Evolutionary conservation across 2,329 filamentous ascomycete species (phyloP).

Genomic region (Fusarium sp.): DNA sequence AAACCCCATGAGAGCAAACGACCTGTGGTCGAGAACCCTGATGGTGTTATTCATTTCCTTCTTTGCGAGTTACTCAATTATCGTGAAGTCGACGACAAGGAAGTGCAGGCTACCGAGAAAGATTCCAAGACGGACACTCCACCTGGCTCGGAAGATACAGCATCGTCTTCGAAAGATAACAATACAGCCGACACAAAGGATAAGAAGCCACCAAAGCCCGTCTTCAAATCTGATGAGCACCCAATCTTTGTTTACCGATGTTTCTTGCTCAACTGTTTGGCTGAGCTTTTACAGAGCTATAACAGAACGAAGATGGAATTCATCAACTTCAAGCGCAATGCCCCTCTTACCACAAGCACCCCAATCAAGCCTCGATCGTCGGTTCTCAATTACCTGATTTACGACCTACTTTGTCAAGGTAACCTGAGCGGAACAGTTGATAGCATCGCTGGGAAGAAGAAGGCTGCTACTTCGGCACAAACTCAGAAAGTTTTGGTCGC

Average conservation of each 20-base stretch:
- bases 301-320: slow-evolving; percentile 97
- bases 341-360: slow-evolving; percentile 83
- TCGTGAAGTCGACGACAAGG: slow-evolving; percentile 90
- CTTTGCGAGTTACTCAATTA: slow-evolving; percentile 93
- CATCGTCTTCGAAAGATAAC: slow-evolving; percentile 48
- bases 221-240: slow-evolving; percentile 92
- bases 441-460: slow-evolving; percentile 83
- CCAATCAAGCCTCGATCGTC: slow-evolving; percentile 94
- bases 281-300: slow-evolving; percentile 91
- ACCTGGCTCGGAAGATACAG: slow-evolving; percentile 40
- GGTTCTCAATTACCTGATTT: slow-evolving; percentile 92
- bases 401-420: slow-evolving; percentile 74
- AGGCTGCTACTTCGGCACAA: slow-evolving; percentile 83
- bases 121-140: slow-evolving; percentile 53
- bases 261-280: slow-evolving; percentile 91
- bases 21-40: slow-evolving; percentile 89
- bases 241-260: slow-evolving; percentile 97
- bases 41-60: slow-evolving; percentile 94
- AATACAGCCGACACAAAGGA: slow-evolving; percentile 57
- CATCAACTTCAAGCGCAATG: slow-evolving; percentile 97
- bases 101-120: slow-evolving; percentile 60
- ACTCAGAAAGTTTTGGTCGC: slow-evolving; percentile 89
- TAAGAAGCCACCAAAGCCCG: slow-evolving; percentile 75
- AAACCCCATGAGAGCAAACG: slow-evolving; percentile 80
- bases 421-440: slow-evolving; percentile 76